Conservation (phyloP, 208 protist genomes). For the Strigomonas galati region DNA sequence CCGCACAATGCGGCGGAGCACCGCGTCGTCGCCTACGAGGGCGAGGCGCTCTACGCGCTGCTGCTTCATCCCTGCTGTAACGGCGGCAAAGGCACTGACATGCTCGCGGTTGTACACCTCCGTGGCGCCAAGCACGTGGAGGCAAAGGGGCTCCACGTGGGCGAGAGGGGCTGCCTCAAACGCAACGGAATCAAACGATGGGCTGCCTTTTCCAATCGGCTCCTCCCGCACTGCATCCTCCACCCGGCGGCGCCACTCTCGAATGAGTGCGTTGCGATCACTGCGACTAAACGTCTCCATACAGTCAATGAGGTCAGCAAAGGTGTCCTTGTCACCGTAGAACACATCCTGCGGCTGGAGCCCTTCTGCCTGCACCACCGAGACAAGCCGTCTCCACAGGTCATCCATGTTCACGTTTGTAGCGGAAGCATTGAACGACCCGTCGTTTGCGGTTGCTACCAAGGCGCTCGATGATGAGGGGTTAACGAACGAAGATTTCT, state of each 20-base stretch:
- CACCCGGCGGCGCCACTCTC: slow-evolving; percentile 49
- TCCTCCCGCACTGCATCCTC: slow-evolving; percentile 40
- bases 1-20: slow-evolving; percentile 28
- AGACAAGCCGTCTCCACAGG: neutral
- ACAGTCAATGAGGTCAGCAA: slow-evolving; percentile 12
- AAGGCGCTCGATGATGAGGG: no score
- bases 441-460: no score
- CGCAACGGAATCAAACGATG: slow-evolving; percentile 44
- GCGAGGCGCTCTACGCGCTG: slow-evolving; percentile 36
- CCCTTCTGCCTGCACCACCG: neutral
- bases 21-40: slow-evolving; percentile 47
- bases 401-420: neutral
- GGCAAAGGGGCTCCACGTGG: slow-evolving; percentile 46
- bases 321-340: slow-evolving; percentile 9
- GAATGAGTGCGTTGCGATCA: slow-evolving; percentile 37
- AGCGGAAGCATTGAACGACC: neutral
- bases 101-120: slow-evolving; percentile 59
- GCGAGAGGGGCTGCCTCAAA: slow-evolving; percentile 42
- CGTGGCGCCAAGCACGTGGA: slow-evolving; percentile 43
- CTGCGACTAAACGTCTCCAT: slow-evolving; percentile 5
- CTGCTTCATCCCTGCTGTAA: neutral
- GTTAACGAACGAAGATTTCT: no score
- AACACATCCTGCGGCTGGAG: neutral
- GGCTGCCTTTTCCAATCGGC: slow-evolving; percentile 26
- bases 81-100: slow-evolving; percentile 32